Evolutionary conservation across 2,329 filamentous ascomycete genomes (phyloP).

Genomic region (Ophiosphaerella korrae): DNA sequence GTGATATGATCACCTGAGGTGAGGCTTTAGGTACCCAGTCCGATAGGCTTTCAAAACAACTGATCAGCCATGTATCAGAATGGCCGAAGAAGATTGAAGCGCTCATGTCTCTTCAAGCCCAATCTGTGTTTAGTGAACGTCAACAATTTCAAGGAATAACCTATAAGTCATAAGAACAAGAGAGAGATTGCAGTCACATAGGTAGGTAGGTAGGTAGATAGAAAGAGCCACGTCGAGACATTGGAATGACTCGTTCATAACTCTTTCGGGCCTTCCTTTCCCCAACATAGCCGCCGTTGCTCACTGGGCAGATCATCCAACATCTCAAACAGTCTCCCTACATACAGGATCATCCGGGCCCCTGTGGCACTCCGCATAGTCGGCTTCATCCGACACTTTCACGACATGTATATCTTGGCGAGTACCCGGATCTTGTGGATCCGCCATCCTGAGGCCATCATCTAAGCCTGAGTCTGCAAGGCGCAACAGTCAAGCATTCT

Average conservation of each 20-base stretch:
- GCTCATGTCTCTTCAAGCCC: too few species aligned
- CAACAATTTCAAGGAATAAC: not conserved
- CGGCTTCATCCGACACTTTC: conserved; percentile 15
- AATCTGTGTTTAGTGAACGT: too few species aligned
- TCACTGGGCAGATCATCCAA: not conserved
- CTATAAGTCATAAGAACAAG: not conserved
- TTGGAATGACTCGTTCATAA: too few species aligned
- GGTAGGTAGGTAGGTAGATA: too few species aligned
- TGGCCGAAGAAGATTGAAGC: not conserved
- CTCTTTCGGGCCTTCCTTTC: too few species aligned
- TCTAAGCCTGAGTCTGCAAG: conserved; percentile 20
- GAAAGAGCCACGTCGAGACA: too few species aligned
- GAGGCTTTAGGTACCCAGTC: not conserved
- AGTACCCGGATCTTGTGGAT: conserved; percentile 16
- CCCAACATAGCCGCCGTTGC: too few species aligned
- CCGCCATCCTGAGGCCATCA: conserved; percentile 25
- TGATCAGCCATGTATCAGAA: too few species aligned
- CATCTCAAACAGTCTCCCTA: conserved; percentile 6
- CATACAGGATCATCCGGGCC: not conserved
- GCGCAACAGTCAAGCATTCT: conserved; percentile 31
- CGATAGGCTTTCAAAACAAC: not conserved
- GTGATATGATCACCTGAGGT: not conserved
- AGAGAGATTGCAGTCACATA: too few species aligned
- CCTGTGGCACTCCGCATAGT: not conserved
- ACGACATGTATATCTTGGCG: conserved; percentile 20